Conservation (phyloP, 2,329 filamentous ascomycete genomes). For the Dendryphion nanum region DNA sequence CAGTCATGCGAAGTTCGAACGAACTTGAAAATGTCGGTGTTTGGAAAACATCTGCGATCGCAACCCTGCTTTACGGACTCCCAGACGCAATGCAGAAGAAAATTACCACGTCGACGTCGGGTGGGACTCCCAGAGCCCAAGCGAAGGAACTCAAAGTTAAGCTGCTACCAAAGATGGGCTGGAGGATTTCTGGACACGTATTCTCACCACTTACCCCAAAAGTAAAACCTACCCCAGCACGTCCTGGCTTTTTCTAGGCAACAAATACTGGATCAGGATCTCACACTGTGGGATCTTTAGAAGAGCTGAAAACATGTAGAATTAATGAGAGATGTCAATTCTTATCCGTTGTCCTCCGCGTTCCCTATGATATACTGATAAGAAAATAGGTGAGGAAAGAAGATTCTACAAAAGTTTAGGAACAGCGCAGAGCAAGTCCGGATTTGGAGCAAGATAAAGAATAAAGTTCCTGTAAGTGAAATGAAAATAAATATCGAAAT, state of each 20-base stretch:
- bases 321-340: too few species aligned
- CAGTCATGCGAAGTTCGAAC: constrained; percentile 16
- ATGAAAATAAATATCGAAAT: too few species aligned
- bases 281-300: too few species aligned
- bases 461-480: too few species aligned
- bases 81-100: constrained; percentile 12
- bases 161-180: background rate
- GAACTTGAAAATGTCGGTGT: constrained; percentile 15
- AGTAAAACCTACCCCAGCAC: background rate
- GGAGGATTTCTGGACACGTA: background rate
- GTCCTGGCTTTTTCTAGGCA: background rate
- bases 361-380: too few species aligned
- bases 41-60: constrained; percentile 22
- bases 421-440: too few species aligned
- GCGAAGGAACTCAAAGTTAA: constrained; percentile 1
- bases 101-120: constrained; percentile 6
- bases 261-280: too few species aligned
- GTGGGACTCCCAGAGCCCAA: constrained; percentile 1
- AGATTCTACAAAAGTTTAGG: too few species aligned
- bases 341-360: too few species aligned
- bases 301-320: too few species aligned
- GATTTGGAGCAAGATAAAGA: too few species aligned
- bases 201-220: background rate
- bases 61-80: constrained; percentile 12
- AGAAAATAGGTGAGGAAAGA: too few species aligned